A percentile compares a stretch with the other conserved stretches of the same genome.
These are phyloP conservation scores for Sedum album DNA, from an alignment of 164 flowering plant genomes.

Conservation along the genomic window DNA sequence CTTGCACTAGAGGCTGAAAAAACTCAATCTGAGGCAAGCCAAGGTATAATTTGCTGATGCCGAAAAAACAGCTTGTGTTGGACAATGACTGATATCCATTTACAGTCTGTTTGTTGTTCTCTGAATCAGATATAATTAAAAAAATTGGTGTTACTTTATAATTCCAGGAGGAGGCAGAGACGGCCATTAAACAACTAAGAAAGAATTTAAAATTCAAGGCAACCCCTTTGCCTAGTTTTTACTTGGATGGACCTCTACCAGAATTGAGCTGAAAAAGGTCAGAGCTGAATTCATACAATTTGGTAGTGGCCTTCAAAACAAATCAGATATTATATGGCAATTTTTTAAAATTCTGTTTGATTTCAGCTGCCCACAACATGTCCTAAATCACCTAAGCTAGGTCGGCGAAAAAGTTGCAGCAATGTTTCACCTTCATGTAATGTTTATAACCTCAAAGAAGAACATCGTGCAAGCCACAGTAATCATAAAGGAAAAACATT, in stretches of 20 bases:
- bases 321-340: neutral
- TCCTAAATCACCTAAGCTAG: constrained; percentile 41
- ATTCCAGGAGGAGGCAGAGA: constrained; percentile 36
- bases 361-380: constrained; percentile 39
- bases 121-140: neutral
- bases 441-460: constrained; percentile 21
- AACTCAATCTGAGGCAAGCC: constrained; percentile 44
- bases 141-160: neutral
- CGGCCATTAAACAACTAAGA: constrained; percentile 33
- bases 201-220: constrained; percentile 40
- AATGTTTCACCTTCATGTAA: constrained; percentile 32
- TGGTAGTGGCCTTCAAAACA: neutral
- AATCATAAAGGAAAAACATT: constrained; percentile 19
- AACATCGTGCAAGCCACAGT: constrained; percentile 35
- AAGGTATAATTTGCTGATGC: constrained; percentile 28
- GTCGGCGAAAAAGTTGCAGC: constrained; percentile 39
- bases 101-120: neutral
- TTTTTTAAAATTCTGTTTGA: neutral
- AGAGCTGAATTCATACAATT: neutral
- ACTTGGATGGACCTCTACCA: constrained; percentile 36
- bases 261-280: constrained; percentile 38
- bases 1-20: constrained; percentile 58
- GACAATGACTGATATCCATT: too few relatives aligned
- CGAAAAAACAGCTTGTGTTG: neutral
- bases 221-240: constrained; percentile 42